Base-by-base conservation (phyloP, 1,284 basidiomycete genomes). In the Peniophora sp. region DNA sequence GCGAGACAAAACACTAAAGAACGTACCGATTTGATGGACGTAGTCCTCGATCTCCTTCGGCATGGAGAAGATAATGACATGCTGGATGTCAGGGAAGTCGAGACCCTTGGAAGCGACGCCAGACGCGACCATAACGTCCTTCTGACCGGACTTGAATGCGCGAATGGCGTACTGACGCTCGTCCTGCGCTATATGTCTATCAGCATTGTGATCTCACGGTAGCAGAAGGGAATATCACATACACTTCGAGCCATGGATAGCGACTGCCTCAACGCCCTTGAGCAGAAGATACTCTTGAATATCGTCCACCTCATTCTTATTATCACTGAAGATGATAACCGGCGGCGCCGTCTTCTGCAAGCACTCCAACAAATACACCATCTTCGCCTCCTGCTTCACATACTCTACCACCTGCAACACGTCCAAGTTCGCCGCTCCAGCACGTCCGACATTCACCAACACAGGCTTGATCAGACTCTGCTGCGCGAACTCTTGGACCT, bases 261-360 rank as follows among this genome's bases (percentile, higher is more conserved):
- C 92, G 0, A 99, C 97, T 2, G 97, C 97, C 66, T 99, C 96
- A 20, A 99, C 89, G 16, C 96, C 97, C 66, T 99, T 99, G 48
- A 98, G 72, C 6, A 99, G 72, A 1, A 99, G 76, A 64, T 98
- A 99, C 64, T 99, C 97, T 58, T 99, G 96, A 45, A 99, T 98
- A 66, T 99, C 93, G 65, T 99, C 97, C 19, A 99, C 97, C 65
- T 99, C 97, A 63, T 98, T 98, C 76, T 99, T 99, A 72, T 97
- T 98, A 65, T 99, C 96, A 58, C 90, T 94, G 67, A 99, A 99
- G 51, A 99, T 83, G 67, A 99, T 97, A 50, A 97, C 94, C 0
- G 97, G 97, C 11, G 97, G 97, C 1, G 97, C 88, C 1, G 97
- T 99, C 73, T 99, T 99, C 65, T 99, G 97, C 53, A 99, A 68